Conservation (phyloP, 805 yeast species). For the Saccharomycopsis sp. region DNA sequence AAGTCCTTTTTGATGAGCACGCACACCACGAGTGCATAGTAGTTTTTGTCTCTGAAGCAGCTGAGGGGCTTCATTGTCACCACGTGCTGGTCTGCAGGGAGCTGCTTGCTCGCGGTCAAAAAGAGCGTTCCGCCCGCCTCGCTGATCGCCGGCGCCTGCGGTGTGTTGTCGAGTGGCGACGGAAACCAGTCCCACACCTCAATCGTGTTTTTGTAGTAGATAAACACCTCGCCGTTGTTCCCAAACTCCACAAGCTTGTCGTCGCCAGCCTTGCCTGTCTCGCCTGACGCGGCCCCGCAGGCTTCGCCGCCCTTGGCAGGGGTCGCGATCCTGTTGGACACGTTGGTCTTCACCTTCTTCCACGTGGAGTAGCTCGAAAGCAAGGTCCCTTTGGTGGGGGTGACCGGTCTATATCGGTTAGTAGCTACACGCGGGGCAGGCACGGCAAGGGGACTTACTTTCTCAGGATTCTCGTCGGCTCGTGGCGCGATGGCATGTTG, state of each 20-base stretch:
- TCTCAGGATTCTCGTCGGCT: slow-evolving; percentile 26
- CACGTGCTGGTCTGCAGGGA: neutral
- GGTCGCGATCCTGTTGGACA: slow-evolving; percentile 9
- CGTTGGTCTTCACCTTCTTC: slow-evolving; percentile 25
- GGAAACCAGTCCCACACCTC: slow-evolving; percentile 39
- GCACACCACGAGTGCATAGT: slow-evolving; percentile 24
- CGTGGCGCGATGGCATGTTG: slow-evolving; percentile 28
- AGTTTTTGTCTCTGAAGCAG: slow-evolving; percentile 22
- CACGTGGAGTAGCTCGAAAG: slow-evolving; percentile 25
- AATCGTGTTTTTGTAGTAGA: slow-evolving; percentile 26
- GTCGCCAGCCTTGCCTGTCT: neutral
- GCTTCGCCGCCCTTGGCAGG: too few relatives aligned
- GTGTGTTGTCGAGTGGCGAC: slow-evolving; percentile 15
- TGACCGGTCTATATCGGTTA: slow-evolving; percentile 22
- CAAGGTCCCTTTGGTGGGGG: slow-evolving; percentile 22
- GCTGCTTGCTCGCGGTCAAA: slow-evolving; percentile 26
- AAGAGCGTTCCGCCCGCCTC: slow-evolving; percentile 24
- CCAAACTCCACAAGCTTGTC: slow-evolving; percentile 29
- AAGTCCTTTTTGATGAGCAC: slow-evolving; percentile 9
- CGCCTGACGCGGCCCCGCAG: too few relatives aligned
- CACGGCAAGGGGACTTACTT: slow-evolving; percentile 21
- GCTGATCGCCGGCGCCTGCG: neutral
- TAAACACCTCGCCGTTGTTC: slow-evolving; percentile 32
- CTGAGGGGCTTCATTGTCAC: slow-evolving; percentile 25
- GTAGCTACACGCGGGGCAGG: neutral